phyloP scores from a whole-genome alignment of 495 filamentous ascomycete genomes.

The Xylaria telfairii region DNA sequence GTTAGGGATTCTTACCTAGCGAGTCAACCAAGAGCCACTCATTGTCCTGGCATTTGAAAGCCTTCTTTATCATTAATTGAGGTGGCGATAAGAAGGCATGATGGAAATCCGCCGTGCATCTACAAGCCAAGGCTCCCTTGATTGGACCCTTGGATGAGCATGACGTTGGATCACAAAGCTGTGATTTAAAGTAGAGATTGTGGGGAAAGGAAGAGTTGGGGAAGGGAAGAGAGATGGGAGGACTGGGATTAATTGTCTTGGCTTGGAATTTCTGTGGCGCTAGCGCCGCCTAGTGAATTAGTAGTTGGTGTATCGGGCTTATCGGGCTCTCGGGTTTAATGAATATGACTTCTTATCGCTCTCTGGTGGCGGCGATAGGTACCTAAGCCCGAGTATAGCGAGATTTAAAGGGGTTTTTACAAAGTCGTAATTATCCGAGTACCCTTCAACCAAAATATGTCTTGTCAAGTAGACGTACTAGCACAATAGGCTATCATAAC shows the following conservation, averaged over 20 bases:
- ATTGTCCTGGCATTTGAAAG: not conserved
- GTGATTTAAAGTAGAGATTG: not conserved
- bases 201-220: not conserved
- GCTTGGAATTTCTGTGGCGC: not conserved
- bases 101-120: not conserved
- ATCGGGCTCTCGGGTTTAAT: not conserved
- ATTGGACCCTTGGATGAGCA: not conserved
- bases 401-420: no score
- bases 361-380: no score
- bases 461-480: no score
- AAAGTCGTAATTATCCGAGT: no score
- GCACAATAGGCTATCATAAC: no score
- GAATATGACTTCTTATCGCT: not conserved
- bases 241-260: not conserved
- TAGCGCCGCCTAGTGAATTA: not conserved
- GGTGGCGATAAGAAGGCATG: not conserved
- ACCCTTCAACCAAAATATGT: no score
- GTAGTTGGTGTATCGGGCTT: not conserved
- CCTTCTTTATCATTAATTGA: not conserved
- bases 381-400: no score
- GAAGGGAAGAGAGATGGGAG: not conserved
- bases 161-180: conserved; percentile 7
- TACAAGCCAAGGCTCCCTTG: not conserved
- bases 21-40: not conserved
- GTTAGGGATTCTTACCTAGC: not conserved